These are phyloP conservation scores for Crepidotus variabilis DNA, from an alignment of 768 basidiomycete genomes.

Conservation along the genomic window DNA sequence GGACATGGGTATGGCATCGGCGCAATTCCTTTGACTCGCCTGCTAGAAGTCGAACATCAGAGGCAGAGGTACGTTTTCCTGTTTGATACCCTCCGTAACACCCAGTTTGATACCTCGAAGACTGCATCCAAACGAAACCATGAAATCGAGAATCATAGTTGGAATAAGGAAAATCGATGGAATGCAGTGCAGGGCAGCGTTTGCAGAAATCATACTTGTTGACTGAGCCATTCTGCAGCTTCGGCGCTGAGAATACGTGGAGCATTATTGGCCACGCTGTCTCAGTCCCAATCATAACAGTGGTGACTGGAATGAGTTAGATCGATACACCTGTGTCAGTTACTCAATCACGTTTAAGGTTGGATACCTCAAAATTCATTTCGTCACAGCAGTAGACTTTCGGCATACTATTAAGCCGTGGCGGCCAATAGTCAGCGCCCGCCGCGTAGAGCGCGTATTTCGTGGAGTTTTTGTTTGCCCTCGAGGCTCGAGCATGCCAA, in stretches of 20 bases:
- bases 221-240: slow-evolving; percentile 3
- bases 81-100: neutral
- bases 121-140: slow-evolving; percentile 23
- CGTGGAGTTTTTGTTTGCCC: too few species aligned
- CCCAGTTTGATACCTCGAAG: slow-evolving; percentile 12
- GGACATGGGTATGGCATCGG: slow-evolving; percentile 81
- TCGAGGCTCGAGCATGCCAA: too few species aligned
- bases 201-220: slow-evolving; percentile 21
- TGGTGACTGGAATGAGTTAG: too few species aligned
- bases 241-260: neutral
- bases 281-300: too few species aligned
- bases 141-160: slow-evolving; percentile 37
- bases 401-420: too few species aligned
- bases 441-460: too few species aligned
- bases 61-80: slow-evolving; percentile 27
- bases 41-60: slow-evolving; percentile 53
- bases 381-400: too few species aligned
- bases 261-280: too few species aligned
- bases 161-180: slow-evolving; percentile 64
- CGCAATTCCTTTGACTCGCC: slow-evolving; percentile 53
- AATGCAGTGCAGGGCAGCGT: slow-evolving; percentile 49
- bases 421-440: too few species aligned
- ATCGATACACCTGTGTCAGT: too few species aligned
- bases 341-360: too few species aligned
- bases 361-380: too few species aligned